These are phyloP conservation scores for Hirschioporus abietinus DNA, from an alignment of 768 basidiomycete genomes.

Conservation along the genomic window DNA sequence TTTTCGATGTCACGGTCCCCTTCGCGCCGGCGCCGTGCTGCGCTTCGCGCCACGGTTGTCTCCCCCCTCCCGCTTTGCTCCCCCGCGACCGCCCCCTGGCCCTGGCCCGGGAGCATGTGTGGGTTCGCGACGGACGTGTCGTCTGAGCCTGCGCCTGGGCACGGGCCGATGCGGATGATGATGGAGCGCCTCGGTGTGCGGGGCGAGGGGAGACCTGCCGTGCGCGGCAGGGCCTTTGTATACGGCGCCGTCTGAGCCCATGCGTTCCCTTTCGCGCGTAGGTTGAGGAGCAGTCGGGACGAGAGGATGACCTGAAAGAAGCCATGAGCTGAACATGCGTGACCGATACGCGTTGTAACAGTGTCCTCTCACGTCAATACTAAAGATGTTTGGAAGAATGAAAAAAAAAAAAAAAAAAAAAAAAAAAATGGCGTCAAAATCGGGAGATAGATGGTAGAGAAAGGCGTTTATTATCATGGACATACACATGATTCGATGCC, in stretches of 20 bases:
- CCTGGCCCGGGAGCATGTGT: too few species aligned
- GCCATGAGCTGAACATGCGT: neutral
- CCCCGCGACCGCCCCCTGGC: too few species aligned
- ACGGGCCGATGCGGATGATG: neutral
- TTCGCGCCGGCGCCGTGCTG: too few species aligned
- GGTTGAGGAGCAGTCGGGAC: neutral
- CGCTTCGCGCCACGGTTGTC: too few species aligned
- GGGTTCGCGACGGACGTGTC: too few species aligned
- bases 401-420: neutral
- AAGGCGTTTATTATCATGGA: neutral
- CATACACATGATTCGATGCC: neutral
- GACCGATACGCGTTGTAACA: neutral
- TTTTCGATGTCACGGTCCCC: too few species aligned
- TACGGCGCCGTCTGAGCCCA: neutral
- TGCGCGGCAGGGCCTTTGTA: neutral
- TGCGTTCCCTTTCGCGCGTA: neutral
- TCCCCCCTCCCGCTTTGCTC: too few species aligned
- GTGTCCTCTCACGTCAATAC: neutral
- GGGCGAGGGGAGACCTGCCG: too few species aligned
- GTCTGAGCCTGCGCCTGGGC: neutral
- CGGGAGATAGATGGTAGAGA: too few species aligned
- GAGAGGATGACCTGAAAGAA: neutral
- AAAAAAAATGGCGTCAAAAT: neutral
- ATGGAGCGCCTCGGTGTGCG: neutral
- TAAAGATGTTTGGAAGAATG: neutral